phyloP scores from a whole-genome alignment of 1,139 yeast genomes.

The Saccharomyces hybrid region DNA sequence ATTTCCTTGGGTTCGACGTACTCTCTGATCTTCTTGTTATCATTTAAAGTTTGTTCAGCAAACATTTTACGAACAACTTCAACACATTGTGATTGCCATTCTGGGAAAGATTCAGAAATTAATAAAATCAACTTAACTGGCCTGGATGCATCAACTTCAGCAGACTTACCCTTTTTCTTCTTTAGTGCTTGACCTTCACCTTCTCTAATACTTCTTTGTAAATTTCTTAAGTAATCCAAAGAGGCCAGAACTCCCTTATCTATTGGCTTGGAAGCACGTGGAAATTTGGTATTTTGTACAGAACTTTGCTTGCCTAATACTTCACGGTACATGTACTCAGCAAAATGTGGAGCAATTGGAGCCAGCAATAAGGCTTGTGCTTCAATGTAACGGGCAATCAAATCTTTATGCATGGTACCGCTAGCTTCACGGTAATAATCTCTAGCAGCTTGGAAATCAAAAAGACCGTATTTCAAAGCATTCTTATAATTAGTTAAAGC shows the following conservation, averaged over 20 bases:
- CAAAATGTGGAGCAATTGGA: slow-evolving; percentile 94
- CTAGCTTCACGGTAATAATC: slow-evolving; percentile 89
- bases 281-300: slow-evolving; percentile 73
- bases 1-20: slow-evolving; percentile 64
- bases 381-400: slow-evolving; percentile 75
- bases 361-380: slow-evolving; percentile 75
- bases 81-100: slow-evolving; percentile 88
- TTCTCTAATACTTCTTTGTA: slow-evolving; percentile 83
- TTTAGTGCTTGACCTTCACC: slow-evolving; percentile 81
- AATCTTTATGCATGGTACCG: slow-evolving; percentile 70
- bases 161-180: slow-evolving; percentile 83
- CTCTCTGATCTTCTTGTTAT: slow-evolving; percentile 52
- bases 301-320: slow-evolving; percentile 54
- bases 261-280: slow-evolving; percentile 59
- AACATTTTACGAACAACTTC: slow-evolving; percentile 76
- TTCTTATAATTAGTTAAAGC: slow-evolving; percentile 71
- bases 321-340: slow-evolving; percentile 84
- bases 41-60: slow-evolving; percentile 53
- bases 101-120: slow-evolving; percentile 81
- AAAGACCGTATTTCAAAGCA: slow-evolving; percentile 84
- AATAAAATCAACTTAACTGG: slow-evolving; percentile 69
- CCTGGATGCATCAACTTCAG: slow-evolving; percentile 61
- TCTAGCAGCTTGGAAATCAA: slow-evolving; percentile 90
- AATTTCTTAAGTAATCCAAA: slow-evolving; percentile 65
- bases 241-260: slow-evolving; percentile 58